Evolutionary conservation across 73 alveolate species (phyloP), one percentile per base, ranked within the genome.

Genomic region (Breviolum minutum): DNA sequence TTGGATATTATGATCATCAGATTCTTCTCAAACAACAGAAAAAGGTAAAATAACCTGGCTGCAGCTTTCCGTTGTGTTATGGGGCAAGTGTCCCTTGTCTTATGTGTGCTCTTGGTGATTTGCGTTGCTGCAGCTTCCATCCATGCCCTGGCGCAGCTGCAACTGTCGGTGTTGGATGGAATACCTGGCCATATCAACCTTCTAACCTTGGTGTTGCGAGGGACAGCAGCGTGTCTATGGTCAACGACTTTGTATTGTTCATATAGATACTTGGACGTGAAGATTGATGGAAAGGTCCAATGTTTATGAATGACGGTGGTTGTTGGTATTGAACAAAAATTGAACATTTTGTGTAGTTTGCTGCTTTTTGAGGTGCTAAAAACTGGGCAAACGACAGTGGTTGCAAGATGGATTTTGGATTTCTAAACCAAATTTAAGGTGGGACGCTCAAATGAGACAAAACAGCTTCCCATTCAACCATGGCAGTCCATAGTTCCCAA

Each of bases 181-280:
- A 13, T 27, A 22, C n/a, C 60, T 7, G 12, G 32, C 54, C 54
- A 40, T 7, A 60, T n/a, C n/a, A 7, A 14, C 12, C 26, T 6
- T 60, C 7, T 12, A 24, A 20, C 92, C 27, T 11, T 62, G 61
- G 32, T 86, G 81, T 81, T 86, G 81, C 80, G 82, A 6, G 82
- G 40, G 6, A 19, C 48, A 0, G 95, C 32, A 81, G 95, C 95
- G 40, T 14, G 12, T 30, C 64, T 86, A 81, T 86, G 95, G 95
- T 63, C 40, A 22, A 17, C 64, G 95, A 86, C 95, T 24, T 63
- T 86, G 81, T 86, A 63, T 27, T 86, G 95, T 63, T 86, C 95
- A 8, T 86, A 86, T n/a, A 84, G 94, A 73, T 76, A n/a, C 94
- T 84, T 13, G 91, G 70, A 17, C n/a, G 26, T 24, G 79, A 69